These are phyloP conservation scores for Hanseniaspora gamundiae DNA, from an alignment of 1,139 yeast genomes.

Conservation along the genomic window DNA sequence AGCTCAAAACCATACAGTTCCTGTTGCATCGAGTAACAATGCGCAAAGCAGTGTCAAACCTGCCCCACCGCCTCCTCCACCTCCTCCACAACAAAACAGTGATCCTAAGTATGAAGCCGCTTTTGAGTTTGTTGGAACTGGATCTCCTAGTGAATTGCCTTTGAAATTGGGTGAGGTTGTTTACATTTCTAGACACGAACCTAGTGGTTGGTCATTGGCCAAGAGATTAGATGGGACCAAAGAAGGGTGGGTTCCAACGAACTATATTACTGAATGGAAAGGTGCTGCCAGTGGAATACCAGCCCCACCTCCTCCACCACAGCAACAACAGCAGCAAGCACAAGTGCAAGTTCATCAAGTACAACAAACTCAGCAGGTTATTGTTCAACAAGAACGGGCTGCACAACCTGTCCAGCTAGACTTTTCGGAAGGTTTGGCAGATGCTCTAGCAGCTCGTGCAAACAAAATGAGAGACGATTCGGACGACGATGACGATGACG, in stretches of 20 bases:
- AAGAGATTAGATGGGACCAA: slow-evolving; percentile 58
- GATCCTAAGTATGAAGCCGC: slow-evolving; percentile 76
- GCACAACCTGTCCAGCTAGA: slow-evolving; percentile 23
- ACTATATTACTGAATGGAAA: slow-evolving; percentile 38
- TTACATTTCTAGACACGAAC: slow-evolving; percentile 53
- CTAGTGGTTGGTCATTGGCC: slow-evolving; percentile 90
- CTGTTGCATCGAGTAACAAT: slow-evolving; percentile 14
- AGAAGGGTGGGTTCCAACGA: slow-evolving; percentile 97
- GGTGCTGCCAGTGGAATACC: slow-evolving; percentile 16
- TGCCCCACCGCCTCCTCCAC: slow-evolving; percentile 63
- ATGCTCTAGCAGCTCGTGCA: slow-evolving; percentile 76
- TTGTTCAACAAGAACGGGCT: slow-evolving; percentile 32
- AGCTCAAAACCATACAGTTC: slow-evolving; percentile 15
- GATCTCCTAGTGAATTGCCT: slow-evolving; percentile 70
- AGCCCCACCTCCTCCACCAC: slow-evolving; percentile 15
- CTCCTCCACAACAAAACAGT: slow-evolving; percentile 45
- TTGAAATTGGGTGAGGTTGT: slow-evolving; percentile 64
- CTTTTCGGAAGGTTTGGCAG: slow-evolving; percentile 80
- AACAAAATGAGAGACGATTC: slow-evolving; percentile 64
- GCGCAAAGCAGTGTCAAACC: slow-evolving; percentile 23
- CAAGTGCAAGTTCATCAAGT: slow-evolving; percentile 58
- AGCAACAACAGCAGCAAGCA: slow-evolving; percentile 17
- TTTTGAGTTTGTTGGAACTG: slow-evolving; percentile 82
- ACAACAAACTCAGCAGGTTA: slow-evolving; percentile 24
- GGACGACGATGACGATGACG: slow-evolving; percentile 68